Evolutionary conservation across 352 stramenopile genomes (phyloP), one percentile per base, ranked within the genome.

Genomic region (Thraustochytrium striatum): DNA sequence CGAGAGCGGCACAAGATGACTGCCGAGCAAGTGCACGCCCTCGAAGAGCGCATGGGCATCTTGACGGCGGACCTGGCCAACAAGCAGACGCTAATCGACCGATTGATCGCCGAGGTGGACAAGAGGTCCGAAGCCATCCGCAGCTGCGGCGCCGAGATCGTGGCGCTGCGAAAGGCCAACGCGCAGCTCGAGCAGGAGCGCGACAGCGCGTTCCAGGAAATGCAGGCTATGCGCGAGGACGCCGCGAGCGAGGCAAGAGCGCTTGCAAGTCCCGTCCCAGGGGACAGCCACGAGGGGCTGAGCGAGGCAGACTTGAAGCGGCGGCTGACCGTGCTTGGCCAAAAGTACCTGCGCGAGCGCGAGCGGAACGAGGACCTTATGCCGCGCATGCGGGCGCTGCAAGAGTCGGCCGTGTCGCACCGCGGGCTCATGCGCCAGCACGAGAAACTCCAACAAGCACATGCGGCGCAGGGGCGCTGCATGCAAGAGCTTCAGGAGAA

Each of bases 401-500:
- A 75, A 72, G 35, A 62, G 32, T 39, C 52, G 21, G 44, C 52
- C 5, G 65, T 55, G 11, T 39, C 58, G 7, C 65, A 75, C 25
- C 39, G 65, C 16, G 35, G 30, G 8, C 32, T 50, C 13, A 32
- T 75, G 65, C 65, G 68, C 28, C 32, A 58, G n/a, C 39, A 55
- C 9, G 65, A 75, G 8, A 38, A 61, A 13, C 65, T 75, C 25
- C 41, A 75, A 38, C 44, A 30, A 25, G 65, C 65, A 25, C 65
- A 75, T 30, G 30, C 43, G 25, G 65, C 65, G n/a, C 65, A 75
- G 36, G 65, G 11, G 39, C 32, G 52, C 5, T 8, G 19, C 25
- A 68, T 75, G 3, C 65, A 68, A 19, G 65, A 75, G 13, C 65
- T 75, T 16, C 65, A 75, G 47, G 65, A 75, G 21, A 43, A 75